A percentile compares a stretch with the other conserved stretches of the same genome.
Evolutionary conservation across 208 protist species (phyloP).

Genomic region (Trypanosoma mega): DNA sequence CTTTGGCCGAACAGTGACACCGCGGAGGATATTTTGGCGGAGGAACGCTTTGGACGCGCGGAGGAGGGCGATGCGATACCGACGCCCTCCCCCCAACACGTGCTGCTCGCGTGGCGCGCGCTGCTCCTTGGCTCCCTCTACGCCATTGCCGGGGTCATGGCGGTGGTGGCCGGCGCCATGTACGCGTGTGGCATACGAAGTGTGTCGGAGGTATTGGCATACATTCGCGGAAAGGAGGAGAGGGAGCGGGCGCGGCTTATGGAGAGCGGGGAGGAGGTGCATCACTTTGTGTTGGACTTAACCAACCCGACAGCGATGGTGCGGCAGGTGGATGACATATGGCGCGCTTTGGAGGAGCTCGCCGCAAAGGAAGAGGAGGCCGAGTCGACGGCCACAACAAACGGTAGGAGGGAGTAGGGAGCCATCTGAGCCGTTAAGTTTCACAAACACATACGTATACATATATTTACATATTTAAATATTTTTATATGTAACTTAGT

Average conservation of each 20-base stretch:
- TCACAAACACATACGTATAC: no score
- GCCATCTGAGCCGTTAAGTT: no score
- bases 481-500: no score
- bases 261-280: conserved; percentile 26
- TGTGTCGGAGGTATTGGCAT: conserved; percentile 34
- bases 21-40: conserved; percentile 25
- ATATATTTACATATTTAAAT: no score
- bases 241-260: conserved; percentile 43
- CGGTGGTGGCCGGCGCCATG: conserved; percentile 47
- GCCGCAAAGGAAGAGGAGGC: conserved; percentile 20
- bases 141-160: conserved; percentile 45
- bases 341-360: conserved; percentile 42
- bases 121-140: conserved; percentile 73
- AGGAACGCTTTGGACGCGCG: conserved; percentile 25
- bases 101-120: conserved; percentile 68
- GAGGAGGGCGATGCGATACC: conserved; percentile 7
- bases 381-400: no score
- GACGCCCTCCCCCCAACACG: conserved; percentile 35
- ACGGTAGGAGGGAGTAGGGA: no score
- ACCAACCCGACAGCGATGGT: conserved; percentile 43
- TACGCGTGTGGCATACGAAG: conserved; percentile 49
- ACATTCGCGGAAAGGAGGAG: conserved; percentile 38
- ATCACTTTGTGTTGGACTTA: conserved; percentile 71
- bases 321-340: conserved; percentile 58
- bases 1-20: conserved; percentile 29